Base-by-base conservation (phyloP, 2,329 filamentous ascomycete genomes). In the Xylariaceae sp. region DNA sequence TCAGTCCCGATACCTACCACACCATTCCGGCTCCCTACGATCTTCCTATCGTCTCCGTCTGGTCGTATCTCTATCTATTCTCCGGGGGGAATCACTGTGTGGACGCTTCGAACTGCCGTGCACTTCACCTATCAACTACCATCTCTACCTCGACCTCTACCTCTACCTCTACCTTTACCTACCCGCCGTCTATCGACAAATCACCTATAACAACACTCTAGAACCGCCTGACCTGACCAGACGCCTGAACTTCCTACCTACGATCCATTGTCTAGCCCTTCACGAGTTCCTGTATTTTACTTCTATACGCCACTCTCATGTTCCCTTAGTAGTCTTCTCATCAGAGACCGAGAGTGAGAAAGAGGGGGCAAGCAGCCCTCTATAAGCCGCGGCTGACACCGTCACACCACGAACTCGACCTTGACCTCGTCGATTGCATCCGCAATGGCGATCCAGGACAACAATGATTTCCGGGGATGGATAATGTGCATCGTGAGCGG, bases 391-490 rank as follows among this genome's bases (percentile, higher is more conserved):
- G 23, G 23, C 23, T 60, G 52, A 54, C 39, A 51, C 61, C 56
- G 57, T 62, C 59, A 62, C 58, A 57, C 58, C 55, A 64, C 53
- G 37, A 49, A 60, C 30, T 49, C 23, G 23, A 30, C 23, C 23
- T 53, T 10, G 34, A 30, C 17, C 18, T 48, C n/a, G 18, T 17
- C 34, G 7, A 63, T 57, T 34, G 42, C 34, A 51, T 66, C 63
- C 66, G 70, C 69, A 71, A 81, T 80, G 76, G 72, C 73, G 56
- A 66, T 65, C 58, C 68, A 66, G 54, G 70, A 88, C 65, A 82
- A 86, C 72, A 94, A 93, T 77, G 93, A 97, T 77, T 88, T 88
- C 64, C 85, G 92, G 64, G 93, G 94, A 69, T 97, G 93, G 93
- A 88, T 97, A 68, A 90, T 97, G 89, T 87, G 82, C 70, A 80